phyloP scores from a whole-genome alignment of 176 grass and related monocot genomes.

The Themeda triandra region DNA sequence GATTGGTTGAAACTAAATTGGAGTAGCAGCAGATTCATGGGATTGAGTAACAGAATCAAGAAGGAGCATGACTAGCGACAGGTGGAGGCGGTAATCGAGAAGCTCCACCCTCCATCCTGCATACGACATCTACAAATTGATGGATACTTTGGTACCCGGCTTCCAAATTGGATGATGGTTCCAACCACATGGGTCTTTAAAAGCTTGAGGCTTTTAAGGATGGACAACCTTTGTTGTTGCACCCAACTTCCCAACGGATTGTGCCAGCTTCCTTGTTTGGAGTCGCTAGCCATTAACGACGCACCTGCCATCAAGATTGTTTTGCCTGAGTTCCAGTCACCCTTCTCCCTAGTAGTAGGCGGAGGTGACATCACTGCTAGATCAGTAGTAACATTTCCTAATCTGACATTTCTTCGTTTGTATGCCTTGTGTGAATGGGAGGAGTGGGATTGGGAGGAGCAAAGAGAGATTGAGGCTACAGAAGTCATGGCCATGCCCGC shows the following conservation, averaged over 20 bases:
- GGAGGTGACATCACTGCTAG: no score
- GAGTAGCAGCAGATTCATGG: neutral
- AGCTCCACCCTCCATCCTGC: no score
- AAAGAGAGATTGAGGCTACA: neutral
- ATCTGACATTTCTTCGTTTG: accelerated
- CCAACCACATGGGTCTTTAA: no score
- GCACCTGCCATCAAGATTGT: neutral
- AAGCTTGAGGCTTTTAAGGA: no score
- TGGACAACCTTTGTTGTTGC: no score
- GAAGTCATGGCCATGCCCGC: neutral
- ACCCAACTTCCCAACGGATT: no score
- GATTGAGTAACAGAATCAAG: neutral
- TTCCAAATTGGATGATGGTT: no score
- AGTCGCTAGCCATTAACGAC: accelerated
- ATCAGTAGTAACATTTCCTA: neutral
- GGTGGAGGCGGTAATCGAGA: no score
- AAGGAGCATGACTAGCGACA: neutral
- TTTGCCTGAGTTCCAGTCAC: neutral
- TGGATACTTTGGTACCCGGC: no score
- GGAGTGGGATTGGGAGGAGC: constrained; percentile 21
- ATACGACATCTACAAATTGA: no score
- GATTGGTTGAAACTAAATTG: neutral
- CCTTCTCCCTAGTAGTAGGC: neutral
- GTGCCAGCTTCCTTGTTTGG: neutral
- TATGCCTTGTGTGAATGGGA: neutral